Evolutionary conservation across 257 asterid species (phyloP).

Genomic region (Marsdenia floribunda): DNA sequence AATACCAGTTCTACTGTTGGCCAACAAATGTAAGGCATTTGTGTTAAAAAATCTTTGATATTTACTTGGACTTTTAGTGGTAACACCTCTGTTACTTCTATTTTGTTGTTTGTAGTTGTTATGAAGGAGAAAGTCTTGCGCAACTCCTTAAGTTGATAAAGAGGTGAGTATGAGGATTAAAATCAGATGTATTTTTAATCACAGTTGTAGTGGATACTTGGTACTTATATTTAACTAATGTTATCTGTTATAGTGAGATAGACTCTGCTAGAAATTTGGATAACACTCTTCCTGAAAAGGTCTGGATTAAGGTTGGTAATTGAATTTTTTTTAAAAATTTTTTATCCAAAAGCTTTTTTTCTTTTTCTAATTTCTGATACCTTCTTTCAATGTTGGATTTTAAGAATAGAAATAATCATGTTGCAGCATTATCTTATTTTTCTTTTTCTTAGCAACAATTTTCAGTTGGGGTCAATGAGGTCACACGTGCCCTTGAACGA

Average conservation of each 20-base stretch:
- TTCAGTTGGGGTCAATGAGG: constrained; percentile 82
- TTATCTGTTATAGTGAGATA: constrained; percentile 45
- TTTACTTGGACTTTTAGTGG: background rate
- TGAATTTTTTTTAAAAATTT: background rate
- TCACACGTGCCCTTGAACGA: constrained; percentile 77
- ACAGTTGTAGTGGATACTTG: background rate
- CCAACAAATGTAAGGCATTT: constrained; percentile 9
- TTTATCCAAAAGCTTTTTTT: background rate
- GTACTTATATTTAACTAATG: background rate
- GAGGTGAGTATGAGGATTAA: constrained; percentile 27
- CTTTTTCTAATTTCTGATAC: background rate
- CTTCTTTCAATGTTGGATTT: background rate
- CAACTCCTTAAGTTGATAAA: constrained; percentile 43
- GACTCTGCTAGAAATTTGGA: constrained; percentile 41
- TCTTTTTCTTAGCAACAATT: constrained; percentile 57
- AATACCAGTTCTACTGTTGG: background rate
- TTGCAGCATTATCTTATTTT: background rate
- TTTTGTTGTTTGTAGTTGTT: constrained; percentile 30
- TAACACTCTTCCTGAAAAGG: constrained; percentile 49
- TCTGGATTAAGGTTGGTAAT: constrained; percentile 65
- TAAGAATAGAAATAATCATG: background rate
- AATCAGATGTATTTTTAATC: background rate
- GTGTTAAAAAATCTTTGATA: background rate
- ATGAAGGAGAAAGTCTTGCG: constrained; percentile 62
- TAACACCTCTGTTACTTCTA: background rate